Base-by-base conservation (phyloP, 345 rosid genomes). In the Rubroshorea leprosula region DNA sequence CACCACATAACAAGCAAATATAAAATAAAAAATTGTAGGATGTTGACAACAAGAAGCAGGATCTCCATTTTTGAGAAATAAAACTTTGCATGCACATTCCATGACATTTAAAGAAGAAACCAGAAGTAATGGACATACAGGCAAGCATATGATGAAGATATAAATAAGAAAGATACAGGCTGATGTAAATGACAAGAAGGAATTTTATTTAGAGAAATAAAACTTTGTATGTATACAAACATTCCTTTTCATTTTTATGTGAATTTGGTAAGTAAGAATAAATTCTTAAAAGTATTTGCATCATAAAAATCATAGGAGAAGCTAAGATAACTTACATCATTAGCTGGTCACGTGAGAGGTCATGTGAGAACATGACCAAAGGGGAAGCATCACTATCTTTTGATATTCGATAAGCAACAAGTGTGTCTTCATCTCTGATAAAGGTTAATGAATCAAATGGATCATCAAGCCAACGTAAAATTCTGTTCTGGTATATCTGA, bases 401-500 rank as follows among this genome's bases (percentile, higher is more conserved):
- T 27, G 73, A 76, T 45, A 85, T 70, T 21, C 88, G 73, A 72
- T 82, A 82, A 51, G 86, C 86, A 55, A 82, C 83, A 39, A 85
- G 73, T 21, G 52, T 72, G 57, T 85, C 92, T 45, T 68, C 70
- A 75, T 85, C 88, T 75, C 88, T 80, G 55, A 85, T 82, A 74
- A 82, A 78, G 58, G 73, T 72, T 60, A 85, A 69, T 7, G 79
- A 78, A 55, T 78, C 86, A 51, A 72, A 58, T 63, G 81, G 77
- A 13, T 74, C 86, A 16, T 85, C 80, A 59, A 85, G 61, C 41
- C 52, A 71, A 6, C 77, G 79, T 22, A 82, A 54, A 65, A 82
- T 78, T 35, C 53, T 13, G 60, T 58, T 72, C 56, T 54, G 74
- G 74, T 72, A 85, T 20, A 82, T 82, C 86, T 80, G 72, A 41